A percentile compares a stretch with the other conserved stretches of the same genome.
These are phyloP conservation scores for Ophiostoma fasciatum DNA, from an alignment of 2,329 filamentous ascomycete species.

Conservation along the genomic window DNA sequence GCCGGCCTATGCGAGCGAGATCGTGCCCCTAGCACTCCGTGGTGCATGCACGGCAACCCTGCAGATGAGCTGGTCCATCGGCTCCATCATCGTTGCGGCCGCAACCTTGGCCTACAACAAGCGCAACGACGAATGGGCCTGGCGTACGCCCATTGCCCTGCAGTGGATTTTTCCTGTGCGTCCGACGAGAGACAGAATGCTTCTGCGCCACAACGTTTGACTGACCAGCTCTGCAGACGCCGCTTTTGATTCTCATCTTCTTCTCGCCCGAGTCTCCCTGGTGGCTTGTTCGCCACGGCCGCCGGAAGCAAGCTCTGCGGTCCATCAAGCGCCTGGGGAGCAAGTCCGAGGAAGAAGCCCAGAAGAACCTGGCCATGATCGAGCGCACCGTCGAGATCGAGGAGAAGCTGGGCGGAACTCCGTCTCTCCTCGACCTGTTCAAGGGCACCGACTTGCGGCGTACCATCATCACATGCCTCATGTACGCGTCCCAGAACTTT, in stretches of 20 bases:
- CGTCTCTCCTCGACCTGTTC: constrained; percentile 21
- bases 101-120: constrained; percentile 38
- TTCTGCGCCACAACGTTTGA: too few species aligned
- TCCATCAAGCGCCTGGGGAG: constrained; percentile 32
- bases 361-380: constrained; percentile 5
- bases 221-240: too few species aligned
- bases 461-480: constrained; percentile 23
- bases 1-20: constrained; percentile 46
- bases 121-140: constrained; percentile 19
- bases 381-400: constrained; percentile 6
- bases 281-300: constrained; percentile 40
- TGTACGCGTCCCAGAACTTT: constrained; percentile 40
- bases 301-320: constrained; percentile 26
- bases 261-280: constrained; percentile 37
- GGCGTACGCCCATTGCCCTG: constrained; percentile 23
- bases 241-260: constrained; percentile 32
- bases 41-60: constrained; percentile 45
- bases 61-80: constrained; percentile 55
- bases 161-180: constrained; percentile 38
- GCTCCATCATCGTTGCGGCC: constrained; percentile 42
- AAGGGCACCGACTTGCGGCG: constrained; percentile 1
- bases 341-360: constrained; percentile 8
- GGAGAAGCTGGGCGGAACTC: constrained; percentile 23
- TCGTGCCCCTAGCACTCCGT: constrained; percentile 42
- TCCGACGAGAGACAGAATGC: too few species aligned